Evolutionary conservation across 2,329 filamentous ascomycete species (phyloP).

Genomic region (Neoascochyta sp.): DNA sequence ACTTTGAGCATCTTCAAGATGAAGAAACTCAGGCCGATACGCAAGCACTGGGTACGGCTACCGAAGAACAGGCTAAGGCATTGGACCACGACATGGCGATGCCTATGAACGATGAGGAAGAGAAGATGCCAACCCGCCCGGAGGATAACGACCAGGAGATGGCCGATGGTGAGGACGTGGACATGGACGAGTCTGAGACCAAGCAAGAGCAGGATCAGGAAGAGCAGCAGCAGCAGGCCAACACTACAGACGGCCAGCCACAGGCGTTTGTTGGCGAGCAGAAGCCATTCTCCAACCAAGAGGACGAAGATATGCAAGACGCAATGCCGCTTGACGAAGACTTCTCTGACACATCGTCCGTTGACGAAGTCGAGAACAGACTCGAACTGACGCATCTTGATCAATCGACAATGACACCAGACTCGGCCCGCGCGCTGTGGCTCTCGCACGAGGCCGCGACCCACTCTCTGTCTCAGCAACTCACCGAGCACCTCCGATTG

Average conservation of each 20-base stretch:
- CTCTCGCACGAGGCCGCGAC: slow-evolving; percentile 78
- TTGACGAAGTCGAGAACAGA: slow-evolving; percentile 52
- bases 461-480: slow-evolving; percentile 76
- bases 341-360: slow-evolving; percentile 30
- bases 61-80: slow-evolving; percentile 78
- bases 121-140: slow-evolving; percentile 31
- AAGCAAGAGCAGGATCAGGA: slow-evolving; percentile 22
- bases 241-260: slow-evolving; percentile 33
- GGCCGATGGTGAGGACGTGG: slow-evolving; percentile 35
- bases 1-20: slow-evolving; percentile 89
- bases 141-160: slow-evolving; percentile 30
- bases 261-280: slow-evolving; percentile 47
- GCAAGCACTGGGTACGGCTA: slow-evolving; percentile 85
- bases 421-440: slow-evolving; percentile 74
- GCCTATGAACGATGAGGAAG: slow-evolving; percentile 57
- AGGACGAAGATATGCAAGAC: slow-evolving; percentile 42
- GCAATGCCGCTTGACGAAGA: slow-evolving; percentile 36
- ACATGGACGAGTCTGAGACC: slow-evolving; percentile 43
- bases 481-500: slow-evolving; percentile 91
- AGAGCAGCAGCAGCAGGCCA: slow-evolving; percentile 23
- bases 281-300: slow-evolving; percentile 29
- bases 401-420: slow-evolving; percentile 40
- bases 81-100: slow-evolving; percentile 88
- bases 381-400: slow-evolving; percentile 70
- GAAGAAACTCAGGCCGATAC: slow-evolving; percentile 79